Base-by-base conservation (phyloP, 495 filamentous ascomycete genomes). In the Aeminium ludgeri region DNA sequence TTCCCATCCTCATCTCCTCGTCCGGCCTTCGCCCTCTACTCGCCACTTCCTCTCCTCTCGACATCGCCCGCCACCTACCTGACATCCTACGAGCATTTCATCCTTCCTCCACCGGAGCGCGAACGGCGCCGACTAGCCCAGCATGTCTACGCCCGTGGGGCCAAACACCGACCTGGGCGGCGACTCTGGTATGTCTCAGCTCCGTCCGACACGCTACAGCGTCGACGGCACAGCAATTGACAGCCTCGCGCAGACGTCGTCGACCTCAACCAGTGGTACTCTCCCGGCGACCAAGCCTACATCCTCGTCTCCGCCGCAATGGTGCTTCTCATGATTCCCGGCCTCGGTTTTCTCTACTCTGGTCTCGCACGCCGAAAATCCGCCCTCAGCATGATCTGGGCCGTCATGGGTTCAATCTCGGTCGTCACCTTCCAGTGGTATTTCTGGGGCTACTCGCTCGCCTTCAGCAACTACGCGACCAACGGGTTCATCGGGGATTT, bases 231-330 rank as follows among this genome's bases (percentile, higher is more conserved):
- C 23, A 30, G 25, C 20, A 28, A 20, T 12, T 35, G 29, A 30
- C 33, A 19, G 6, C 16, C 18, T 13, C 4, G 15, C 20, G 27
- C 50, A 85, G 79, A 67, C 44, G 61, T 55, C 53, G 78, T 82
- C 54, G 86, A 85, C 61, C 53, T 91, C 50, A 94, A 93, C 66
- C 85, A 86, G 77, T 86, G 85, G 84, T 80, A 64, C 53, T 57
- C 72, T 43, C 60, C 75, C 10, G 80, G 79, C 41, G 79, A 84
- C 51, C 67, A 73, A 60, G 81, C 83, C 58, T 97, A 85, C 65
- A 95, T 97, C 60, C 72, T 97, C 53, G 65, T 96, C 30, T 68
- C 83, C 34, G 77, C 87, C 40, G 86, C 81, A 52, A 94, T 97
- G 89, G 89, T 97, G 38, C 60, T 97, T 63, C 61, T 92, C 62